Base-by-base conservation (phyloP, 805 yeast genomes). In the Candida peoriensis region DNA sequence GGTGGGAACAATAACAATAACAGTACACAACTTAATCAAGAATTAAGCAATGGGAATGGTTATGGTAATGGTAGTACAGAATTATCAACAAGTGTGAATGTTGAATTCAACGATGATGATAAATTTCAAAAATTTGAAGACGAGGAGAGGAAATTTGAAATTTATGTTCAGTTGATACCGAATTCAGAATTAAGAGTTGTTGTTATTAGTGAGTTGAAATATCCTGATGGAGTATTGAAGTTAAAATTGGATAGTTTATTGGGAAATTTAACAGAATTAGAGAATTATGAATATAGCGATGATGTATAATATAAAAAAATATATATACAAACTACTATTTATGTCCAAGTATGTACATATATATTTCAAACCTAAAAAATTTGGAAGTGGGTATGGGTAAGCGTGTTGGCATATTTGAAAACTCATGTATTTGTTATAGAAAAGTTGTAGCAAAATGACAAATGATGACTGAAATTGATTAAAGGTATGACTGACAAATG, bases 141-240 rank as follows among this genome's bases (percentile, higher is more conserved):
- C 14, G 26, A 16, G 3, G 44, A 34, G 21, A 36, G 32, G 2
- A 31, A 20, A 14, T 14, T 40, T 5, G 47, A 42, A 9, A 20
- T 38, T 10, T 41, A 34, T 24, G 34, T 31, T 6, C 30, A 27
- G 8, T 24, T 32, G 13, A 36, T 41, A 8, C 46, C 46, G 7
- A 42, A 35, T 9, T 47, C 52, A 0, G 44, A 44, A 11, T 45
- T 42, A 20, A 42, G 43, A 4, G 36, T 50, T 18, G 34, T 53
- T 1, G 24, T 47, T 3, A 43, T 53, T 8, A 36, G 47, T 13
- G 54, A 53, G 20, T 37, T 25, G n/a, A 42, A 37, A 8, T 53
- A 48, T 25, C 58, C 58, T 8, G 38, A 39, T 23, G 53, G 55
- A 1, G 17, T 53, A 2, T 34, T 52, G 8, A 39, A 41, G 24